Base-by-base conservation (phyloP, 352 stramenopile genomes). In the Globisporangium alternatum region DNA sequence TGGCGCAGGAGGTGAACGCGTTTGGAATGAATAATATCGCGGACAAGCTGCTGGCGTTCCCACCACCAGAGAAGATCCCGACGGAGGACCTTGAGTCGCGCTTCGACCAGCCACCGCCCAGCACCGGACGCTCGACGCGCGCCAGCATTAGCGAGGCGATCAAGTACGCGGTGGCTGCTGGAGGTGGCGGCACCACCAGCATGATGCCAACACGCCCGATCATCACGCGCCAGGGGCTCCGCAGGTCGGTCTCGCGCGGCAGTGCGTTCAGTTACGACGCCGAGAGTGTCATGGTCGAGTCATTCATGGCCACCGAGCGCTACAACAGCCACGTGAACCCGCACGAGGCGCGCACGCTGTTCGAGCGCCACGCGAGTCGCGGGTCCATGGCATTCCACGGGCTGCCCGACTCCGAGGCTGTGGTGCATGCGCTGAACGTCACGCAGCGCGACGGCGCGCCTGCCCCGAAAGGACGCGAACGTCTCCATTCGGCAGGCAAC, bases 201-300 rank as follows among this genome's bases (percentile, higher is more conserved):
- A 48, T 64, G 57, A 72, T 77, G 66, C 63, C 72, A 5, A 31
- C 62, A 9, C 71, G 69, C 7, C 75, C 64, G 55, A 65, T 74
- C 21, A 69, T 65, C 13, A 17, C 80, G 15, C 61, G 65, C 19
- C 78, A 52, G 5, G 61, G 60, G 0, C 48, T 69, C 13, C 71
- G 68, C 47, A 65, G 67, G 60, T 72, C 79, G 65, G 55, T 75
- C 25, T 81, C 75, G 30, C 81, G 88, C 53, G 88, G 88, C 52
- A 91, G 76, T 55, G 88, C 88, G 5, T 96, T 96, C 70, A 95
- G 88, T 66, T 96, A 96, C 74, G 88, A 96, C 39, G 86, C 88
- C 22, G 88, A 96, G 64, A 91, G 82, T 74, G 83, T 96, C 44
- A 95, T 96, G 88, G 88, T 93, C 30, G 84, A 95, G 69, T 91